Base-by-base conservation (phyloP, 306 rosid genomes). In the Lotus japonicus region DNA sequence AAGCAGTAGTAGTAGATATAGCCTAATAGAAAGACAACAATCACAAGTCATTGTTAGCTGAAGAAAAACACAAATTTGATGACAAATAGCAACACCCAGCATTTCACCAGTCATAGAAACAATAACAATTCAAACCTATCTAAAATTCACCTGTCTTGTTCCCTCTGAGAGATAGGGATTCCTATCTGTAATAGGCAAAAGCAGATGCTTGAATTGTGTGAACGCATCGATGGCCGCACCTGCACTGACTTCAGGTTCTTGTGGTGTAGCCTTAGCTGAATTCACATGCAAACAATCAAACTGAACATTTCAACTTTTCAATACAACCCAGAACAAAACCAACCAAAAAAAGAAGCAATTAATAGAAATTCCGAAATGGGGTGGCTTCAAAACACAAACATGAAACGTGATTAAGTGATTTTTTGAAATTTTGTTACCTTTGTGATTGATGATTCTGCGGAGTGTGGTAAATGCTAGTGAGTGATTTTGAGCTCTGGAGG, bases 151-250 rank as follows among this genome's bases (percentile, higher is more conserved):
- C 84, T 85, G 96, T 81, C 79, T 87, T 3, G 96, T 84, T 52
- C 97, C 92, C 63, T 89, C 97, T 0, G 97, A 85, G 36, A 92
- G 96, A 74, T 79, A 87, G 13, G 96, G 96, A 68, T 84, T 92
- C 66, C 96, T 79, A 78, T 92, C 96, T 0, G 95, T 87, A 64
- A 92, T 82, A 46, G 98, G 98, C 72, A 92, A 80, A 66, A 92
- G 96, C 43, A 92, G 59, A 73, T 89, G 96, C 85, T 87, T 89
- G 87, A 92, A 89, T 4, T 83, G 74, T 4, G 85, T 82, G 51
- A 85, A 85, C 43, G 90, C 87, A 74, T 87, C 96, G 3, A 59
- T 69, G 14, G 80, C 85, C 18, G 79, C 65, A 66, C 75, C 87
- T 23, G 79, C 62, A 66, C 75, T 82, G 4, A 75, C 78, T 74